Evolutionary conservation across 73 alveolate species (phyloP).

Genomic region (Blepharisma stoltei): DNA sequence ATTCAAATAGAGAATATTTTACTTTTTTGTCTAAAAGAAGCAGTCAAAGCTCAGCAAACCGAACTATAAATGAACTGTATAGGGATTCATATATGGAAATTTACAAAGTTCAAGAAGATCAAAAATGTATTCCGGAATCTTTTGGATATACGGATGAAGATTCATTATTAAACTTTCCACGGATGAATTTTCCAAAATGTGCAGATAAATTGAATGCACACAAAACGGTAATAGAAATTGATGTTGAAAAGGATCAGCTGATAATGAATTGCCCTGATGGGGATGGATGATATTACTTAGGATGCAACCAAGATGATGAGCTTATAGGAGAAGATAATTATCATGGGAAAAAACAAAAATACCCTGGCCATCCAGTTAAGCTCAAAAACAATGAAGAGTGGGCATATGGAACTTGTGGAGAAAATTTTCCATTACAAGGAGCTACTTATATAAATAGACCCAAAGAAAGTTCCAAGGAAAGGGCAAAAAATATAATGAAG

Average conservation of each 20-base stretch:
- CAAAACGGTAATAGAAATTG: neutral
- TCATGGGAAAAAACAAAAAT: neutral
- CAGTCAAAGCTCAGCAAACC: too few relatives aligned
- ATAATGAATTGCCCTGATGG: too few relatives aligned
- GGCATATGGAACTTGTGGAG: constrained; percentile 19
- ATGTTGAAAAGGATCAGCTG: neutral
- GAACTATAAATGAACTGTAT: too few relatives aligned
- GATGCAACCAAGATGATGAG: neutral
- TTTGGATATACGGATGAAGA: constrained; percentile 19
- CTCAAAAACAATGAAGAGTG: neutral
- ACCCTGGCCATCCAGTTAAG: neutral
- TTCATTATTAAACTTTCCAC: neutral
- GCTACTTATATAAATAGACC: neutral
- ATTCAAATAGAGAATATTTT: too few relatives aligned
- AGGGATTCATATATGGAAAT: too few relatives aligned
- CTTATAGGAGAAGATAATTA: neutral
- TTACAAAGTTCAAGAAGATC: too few relatives aligned
- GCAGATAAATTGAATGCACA: neutral
- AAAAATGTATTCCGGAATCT: neutral
- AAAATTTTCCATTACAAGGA: neutral
- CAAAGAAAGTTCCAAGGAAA: neutral
- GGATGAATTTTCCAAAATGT: neutral
- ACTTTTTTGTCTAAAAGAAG: too few relatives aligned
- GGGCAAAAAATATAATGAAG: neutral
- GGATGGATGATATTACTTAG: neutral